A percentile compares a stretch with the other conserved stretches of the same genome.
Evolutionary conservation across 2,329 filamentous ascomycete species (phyloP).

Genomic region (Fusarium decemcellulare): DNA sequence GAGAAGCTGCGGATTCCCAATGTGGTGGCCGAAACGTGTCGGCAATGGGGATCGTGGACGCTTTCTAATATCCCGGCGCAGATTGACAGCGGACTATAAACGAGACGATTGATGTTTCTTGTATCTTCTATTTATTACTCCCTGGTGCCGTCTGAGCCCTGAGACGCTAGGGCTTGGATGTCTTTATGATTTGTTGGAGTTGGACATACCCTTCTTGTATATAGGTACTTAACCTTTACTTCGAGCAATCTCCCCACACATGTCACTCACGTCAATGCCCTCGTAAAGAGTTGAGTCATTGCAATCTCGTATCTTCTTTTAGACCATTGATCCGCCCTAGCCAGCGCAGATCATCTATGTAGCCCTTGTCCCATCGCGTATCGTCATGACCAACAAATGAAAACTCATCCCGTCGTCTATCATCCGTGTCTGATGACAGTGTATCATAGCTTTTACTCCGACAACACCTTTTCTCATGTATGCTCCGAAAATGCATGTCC

Average conservation of each 20-base stretch:
- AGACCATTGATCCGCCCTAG: slow-evolving; percentile 12
- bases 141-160: background rate
- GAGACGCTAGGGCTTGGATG: background rate
- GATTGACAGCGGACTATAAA: slow-evolving; percentile 68
- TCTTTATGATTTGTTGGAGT: background rate
- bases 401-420: slow-evolving; percentile 35
- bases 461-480: background rate
- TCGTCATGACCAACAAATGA: slow-evolving; percentile 34
- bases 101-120: background rate
- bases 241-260: slow-evolving; percentile 6
- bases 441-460: slow-evolving; percentile 8
- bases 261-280: background rate
- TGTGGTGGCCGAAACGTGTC: slow-evolving; percentile 66
- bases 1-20: slow-evolving; percentile 58
- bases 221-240: background rate
- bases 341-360: slow-evolving; percentile 16
- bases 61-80: slow-evolving; percentile 61
- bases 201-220: slow-evolving; percentile 11
- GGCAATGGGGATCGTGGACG: slow-evolving; percentile 67
- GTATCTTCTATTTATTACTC: background rate
- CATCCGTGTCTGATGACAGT: slow-evolving; percentile 19
- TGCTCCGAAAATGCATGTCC: background rate
- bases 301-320: slow-evolving; percentile 8
- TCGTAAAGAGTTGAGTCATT: background rate
- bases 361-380: slow-evolving; percentile 17